Evolutionary conservation across 352 stramenopile species (phyloP).

Genomic region (Phytophthora tentaculata): DNA sequence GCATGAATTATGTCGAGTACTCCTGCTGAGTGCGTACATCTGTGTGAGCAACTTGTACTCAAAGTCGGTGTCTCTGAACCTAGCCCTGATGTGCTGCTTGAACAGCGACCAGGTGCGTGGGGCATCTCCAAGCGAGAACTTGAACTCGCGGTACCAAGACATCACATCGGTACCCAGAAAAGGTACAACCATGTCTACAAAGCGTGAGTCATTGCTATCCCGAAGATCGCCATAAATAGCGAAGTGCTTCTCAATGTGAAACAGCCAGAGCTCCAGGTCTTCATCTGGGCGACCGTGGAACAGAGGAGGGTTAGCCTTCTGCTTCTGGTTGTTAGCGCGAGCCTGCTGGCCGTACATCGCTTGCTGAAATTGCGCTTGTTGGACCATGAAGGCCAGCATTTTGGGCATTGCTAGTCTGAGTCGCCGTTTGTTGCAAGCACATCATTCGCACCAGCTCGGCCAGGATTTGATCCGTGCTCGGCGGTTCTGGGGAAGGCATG

Average conservation of each 20-base stretch:
- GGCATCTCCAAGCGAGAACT: neutral
- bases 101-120: conserved; percentile 2
- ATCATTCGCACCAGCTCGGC: too few relatives aligned
- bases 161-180: conserved; percentile 1
- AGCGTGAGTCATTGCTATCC: conserved; percentile 1
- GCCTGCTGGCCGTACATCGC: conserved; percentile 17
- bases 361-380: conserved; percentile 14
- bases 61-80: conserved; percentile 7
- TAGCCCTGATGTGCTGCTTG: conserved; percentile 4
- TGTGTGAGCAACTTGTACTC: conserved; percentile 9
- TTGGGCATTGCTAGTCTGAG: too few relatives aligned
- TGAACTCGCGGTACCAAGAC: conserved; percentile 19
- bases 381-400: conserved; percentile 18
- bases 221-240: neutral
- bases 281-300: conserved; percentile 7
- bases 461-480: too few relatives aligned
- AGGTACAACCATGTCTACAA: conserved; percentile 14
- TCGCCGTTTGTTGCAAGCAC: too few relatives aligned
- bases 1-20: conserved; percentile 5
- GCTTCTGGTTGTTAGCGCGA: conserved; percentile 5
- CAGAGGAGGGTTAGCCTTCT: conserved; percentile 5
- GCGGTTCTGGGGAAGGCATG: too few relatives aligned
- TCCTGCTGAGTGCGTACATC: neutral
- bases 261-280: conserved; percentile 16
- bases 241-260: conserved; percentile 16